Evolutionary conservation across 2,329 filamentous ascomycete species (phyloP), one percentile per base, ranked within the genome.

Genomic region (Periglandula ipomoeae): DNA sequence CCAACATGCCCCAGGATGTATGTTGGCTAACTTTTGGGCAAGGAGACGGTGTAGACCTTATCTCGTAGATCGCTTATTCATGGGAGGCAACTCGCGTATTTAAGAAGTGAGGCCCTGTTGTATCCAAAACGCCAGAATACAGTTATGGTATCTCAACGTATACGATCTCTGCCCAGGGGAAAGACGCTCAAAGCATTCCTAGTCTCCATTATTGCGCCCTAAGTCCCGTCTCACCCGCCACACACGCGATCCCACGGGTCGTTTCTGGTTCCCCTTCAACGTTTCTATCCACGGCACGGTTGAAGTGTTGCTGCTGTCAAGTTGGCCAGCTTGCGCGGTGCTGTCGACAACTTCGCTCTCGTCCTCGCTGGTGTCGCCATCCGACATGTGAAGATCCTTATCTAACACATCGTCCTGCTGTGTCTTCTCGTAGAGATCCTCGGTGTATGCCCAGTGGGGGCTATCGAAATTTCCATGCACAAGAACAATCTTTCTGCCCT

Each of bases 391-490:
- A 26, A 63, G 48, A 27, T 59, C 56, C 22, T 52, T 54, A 38
- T 58, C 58, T 9, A 52, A 57, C 9, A 55, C 58, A 7, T 69
- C 66, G 6, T 63, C 59, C 32, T 54, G 50, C 1, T 51, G 59
- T 13, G 65, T 61, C 53, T 61, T 62, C 27, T 63, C 56, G 53
- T 80, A 74, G 15, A 82, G 55, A 32, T 83, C 78, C 59, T 87
- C 84, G 0, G 78, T 78, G 52, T 85, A 86, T 1, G 82, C 81
- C 83, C 84, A 88, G 3, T 73, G 79, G 0, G 84, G 82, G 2
- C 77, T 67, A 57, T 88, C 85, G 48, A 86, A 79, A 55, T 78
- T 82, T 2, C 85, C 85, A 47, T 82, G 76, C 1, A 88, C 74
- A 3, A 89, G 69, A 3, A 87, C 75, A 15, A 87, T 66, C 15